Base-by-base conservation (phyloP, 2,329 filamentous ascomycete genomes). In the Ophiostoma pallidulum region DNA sequence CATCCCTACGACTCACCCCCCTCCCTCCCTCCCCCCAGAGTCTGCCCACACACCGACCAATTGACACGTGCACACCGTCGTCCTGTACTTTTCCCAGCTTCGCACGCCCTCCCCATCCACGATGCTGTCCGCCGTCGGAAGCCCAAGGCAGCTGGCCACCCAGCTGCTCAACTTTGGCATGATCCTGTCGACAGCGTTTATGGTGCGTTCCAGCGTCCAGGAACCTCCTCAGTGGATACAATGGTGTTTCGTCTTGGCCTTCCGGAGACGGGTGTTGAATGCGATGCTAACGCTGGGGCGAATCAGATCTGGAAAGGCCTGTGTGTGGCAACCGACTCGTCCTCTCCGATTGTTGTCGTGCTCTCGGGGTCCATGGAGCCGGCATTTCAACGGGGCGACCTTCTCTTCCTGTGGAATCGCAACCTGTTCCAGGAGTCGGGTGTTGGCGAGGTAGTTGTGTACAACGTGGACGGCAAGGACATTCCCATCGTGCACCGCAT, bases 401-500 rank as follows among this genome's bases (percentile, higher is more conserved):
- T 89, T 7, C 70, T 89, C 3, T 78, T 89, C 58, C 69, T 90
- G 8, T 89, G 84, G 84, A 90, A 90, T 62, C 71, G 84, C 49
- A 79, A 82, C 56, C 47, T 78, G 6, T 39, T 72, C n/a, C 63
- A 67, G 46, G 75, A 78, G 54, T 77, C 74, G 2, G 69, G 70
- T 37, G 73, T 78, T 14, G 62, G 62, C 47, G 62, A 64, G 47
- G 51, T 80, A n/a, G 76, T 80, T 8, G 76, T 80, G 9, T 80
- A 80, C 67, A 94, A 94, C 62, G 85, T 95, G 46, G 78, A 80
- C 63, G 89, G 84, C 49, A 98, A 97, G 73, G 86, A 95, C 56
- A 97, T 98, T 54, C 92, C 92, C 26, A 98, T 98, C 66, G 92
- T 98, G 56, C 92, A 98, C 70, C 75, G 92, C 43, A 77, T 97